Conservation (phyloP, 2,329 filamentous ascomycete genomes). For the Neopestalotiopsis rosae region DNA sequence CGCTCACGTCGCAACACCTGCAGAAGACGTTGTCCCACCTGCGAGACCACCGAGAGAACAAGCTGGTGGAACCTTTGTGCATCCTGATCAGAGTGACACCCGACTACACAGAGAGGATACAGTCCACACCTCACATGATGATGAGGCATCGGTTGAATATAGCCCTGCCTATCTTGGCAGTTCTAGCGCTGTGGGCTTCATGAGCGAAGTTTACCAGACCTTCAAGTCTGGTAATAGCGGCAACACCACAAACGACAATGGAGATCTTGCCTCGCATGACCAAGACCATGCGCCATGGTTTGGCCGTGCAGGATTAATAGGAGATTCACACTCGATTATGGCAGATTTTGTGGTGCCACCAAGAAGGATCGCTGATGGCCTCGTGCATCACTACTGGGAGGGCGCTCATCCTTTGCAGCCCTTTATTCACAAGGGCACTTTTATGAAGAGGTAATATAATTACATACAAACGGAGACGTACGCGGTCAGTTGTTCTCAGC, state of each 20-base stretch:
- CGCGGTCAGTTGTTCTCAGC: neutral
- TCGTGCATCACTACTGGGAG: neutral
- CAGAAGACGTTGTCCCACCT: neutral
- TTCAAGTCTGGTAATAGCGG: neutral
- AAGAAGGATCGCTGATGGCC: neutral
- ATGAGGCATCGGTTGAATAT: neutral
- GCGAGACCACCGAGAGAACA: neutral
- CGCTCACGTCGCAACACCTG: neutral
- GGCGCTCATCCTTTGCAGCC: neutral
- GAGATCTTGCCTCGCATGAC: neutral
- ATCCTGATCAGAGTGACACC: neutral
- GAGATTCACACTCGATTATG: neutral
- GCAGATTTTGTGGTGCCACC: neutral
- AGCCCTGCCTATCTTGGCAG: neutral
- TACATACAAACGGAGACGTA: rapidly evolving
- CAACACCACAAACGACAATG: neutral
- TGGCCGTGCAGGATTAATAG: neutral
- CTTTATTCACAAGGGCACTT: neutral
- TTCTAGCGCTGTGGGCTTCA: neutral
- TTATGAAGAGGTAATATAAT: neutral
- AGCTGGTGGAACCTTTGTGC: neutral
- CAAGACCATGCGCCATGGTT: neutral
- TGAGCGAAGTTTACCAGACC: neutral
- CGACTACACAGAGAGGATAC: neutral
- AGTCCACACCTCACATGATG: neutral